Conservation (phyloP, 2,329 filamentous ascomycete species). For the Exophiala sp. region DNA sequence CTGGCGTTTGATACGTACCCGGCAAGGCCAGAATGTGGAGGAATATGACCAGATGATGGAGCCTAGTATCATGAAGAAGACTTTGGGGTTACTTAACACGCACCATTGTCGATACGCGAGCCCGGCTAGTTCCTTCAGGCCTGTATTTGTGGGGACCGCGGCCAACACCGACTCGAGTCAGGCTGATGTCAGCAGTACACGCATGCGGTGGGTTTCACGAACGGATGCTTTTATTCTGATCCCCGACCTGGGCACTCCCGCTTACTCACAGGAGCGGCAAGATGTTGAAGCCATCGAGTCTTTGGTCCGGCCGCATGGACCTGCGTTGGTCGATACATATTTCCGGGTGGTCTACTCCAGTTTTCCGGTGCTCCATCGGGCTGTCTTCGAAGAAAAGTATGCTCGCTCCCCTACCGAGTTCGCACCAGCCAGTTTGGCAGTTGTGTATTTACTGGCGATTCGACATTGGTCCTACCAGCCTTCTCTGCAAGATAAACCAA, state of each 20-base stretch:
- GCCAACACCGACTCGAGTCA: neutral
- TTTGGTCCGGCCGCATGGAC: conserved; percentile 31
- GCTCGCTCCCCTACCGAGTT: conserved; percentile 28
- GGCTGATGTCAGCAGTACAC: neutral
- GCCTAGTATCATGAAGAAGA: neutral
- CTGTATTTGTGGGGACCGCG: neutral
- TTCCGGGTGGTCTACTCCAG: conserved; percentile 45
- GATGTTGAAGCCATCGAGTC: conserved; percentile 3
- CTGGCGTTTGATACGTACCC: neutral
- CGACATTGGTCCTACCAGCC: conserved; percentile 68
- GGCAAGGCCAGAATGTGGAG: neutral
- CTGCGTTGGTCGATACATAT: conserved; percentile 43
- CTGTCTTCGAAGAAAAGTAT: conserved; percentile 36
- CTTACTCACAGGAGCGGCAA: neutral
- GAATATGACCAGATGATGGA: conserved; percentile 1
- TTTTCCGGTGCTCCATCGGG: conserved; percentile 45
- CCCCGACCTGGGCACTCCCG: neutral
- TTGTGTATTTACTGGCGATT: conserved; percentile 66
- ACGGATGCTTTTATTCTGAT: neutral
- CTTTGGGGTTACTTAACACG: neutral
- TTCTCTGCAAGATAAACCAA: neutral
- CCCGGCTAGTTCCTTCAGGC: neutral
- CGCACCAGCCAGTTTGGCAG: conserved; percentile 3
- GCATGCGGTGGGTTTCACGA: neutral
- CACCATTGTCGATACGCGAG: neutral